Base-by-base conservation (phyloP, 73 alveolate genomes). In the Effrenium voratum region DNA sequence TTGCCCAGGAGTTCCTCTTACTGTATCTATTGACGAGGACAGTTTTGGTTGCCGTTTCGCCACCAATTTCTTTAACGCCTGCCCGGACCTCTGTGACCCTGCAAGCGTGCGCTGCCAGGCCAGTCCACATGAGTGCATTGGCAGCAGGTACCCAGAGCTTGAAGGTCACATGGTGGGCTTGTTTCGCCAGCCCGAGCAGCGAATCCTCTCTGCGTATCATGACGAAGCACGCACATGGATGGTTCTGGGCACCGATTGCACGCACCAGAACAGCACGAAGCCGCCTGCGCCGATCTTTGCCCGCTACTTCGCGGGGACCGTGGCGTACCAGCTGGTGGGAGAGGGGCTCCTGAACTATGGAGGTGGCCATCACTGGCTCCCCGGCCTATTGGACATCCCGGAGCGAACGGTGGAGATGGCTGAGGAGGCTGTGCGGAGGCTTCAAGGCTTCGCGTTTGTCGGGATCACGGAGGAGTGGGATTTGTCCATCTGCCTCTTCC, bases 241-340 rank as follows among this genome's bases (percentile, higher is more conserved):
- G 80, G 80, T 68, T 5, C 80, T 68, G 5, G 80, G 80, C 30
- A 68, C 80, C 80, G 80, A 68, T 45, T 68, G 80, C 80, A 68
- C 80, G 46, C 46, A 30, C 46, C 80, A 68, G 46, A 68, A 68
- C 80, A 68, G 22, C 19, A n/a, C 80, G 24, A 68, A 68, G 80
- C 80, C 80, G 5, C 46, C 80, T n/a, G 80, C 22, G 46, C 76
- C 80, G 22, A 68, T 68, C 13, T 68, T 68, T 68, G 80, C 80
- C 5, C 80, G 80, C 5, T 68, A 68, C 24, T 32, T 68, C 46
- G 80, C 80, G 8, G 80, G 80, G 22, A 68, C 80, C 80, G 80
- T 68, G 32, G 80, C 80, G 46, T 68, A 68, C 46, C 80, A 68
- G 19, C 80, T 68, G 44, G 80, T 68, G 6, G 80, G 80, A 4